Evolutionary conservation across 176 grass and related monocot species (phyloP).

Genomic region (Aegilops tauschii): DNA sequence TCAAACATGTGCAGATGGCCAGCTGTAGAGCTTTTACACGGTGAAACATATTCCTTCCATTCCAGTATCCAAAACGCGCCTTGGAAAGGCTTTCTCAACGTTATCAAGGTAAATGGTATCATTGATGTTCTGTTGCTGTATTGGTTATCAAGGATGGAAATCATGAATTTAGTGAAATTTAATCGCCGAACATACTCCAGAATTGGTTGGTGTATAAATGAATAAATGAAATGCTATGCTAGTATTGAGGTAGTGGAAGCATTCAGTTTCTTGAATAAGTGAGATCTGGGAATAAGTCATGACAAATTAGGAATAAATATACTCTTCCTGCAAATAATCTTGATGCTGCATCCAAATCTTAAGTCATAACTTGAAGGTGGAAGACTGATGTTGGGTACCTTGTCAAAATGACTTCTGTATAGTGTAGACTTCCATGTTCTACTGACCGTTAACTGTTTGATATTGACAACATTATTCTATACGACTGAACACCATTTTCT

Average conservation of each 20-base stretch:
- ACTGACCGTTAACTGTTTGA: no score
- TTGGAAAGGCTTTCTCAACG: not conserved
- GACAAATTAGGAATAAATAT: not conserved
- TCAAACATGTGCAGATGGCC: not conserved
- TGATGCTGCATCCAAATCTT: no score
- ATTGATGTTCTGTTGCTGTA: not conserved
- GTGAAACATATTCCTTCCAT: not conserved
- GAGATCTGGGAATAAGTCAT: not conserved
- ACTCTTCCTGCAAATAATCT: no score
- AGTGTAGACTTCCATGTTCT: no score
- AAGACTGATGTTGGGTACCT: no score
- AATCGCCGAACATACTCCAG: not conserved
- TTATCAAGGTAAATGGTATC: conserved; percentile 8
- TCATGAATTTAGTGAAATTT: not conserved
- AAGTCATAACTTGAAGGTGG: no score
- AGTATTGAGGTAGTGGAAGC: not conserved
- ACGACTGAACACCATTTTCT: no score
- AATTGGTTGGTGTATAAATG: not conserved
- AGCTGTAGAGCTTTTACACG: not conserved
- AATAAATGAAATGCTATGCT: not conserved
- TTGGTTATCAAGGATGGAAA: conserved; percentile 1
- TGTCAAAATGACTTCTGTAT: no score
- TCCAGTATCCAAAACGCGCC: not conserved
- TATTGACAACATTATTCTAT: no score
- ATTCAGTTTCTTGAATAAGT: no score